These are phyloP conservation scores for Quercus tomentella DNA, from an alignment of 331 rosid species.

Conservation along the genomic window DNA sequence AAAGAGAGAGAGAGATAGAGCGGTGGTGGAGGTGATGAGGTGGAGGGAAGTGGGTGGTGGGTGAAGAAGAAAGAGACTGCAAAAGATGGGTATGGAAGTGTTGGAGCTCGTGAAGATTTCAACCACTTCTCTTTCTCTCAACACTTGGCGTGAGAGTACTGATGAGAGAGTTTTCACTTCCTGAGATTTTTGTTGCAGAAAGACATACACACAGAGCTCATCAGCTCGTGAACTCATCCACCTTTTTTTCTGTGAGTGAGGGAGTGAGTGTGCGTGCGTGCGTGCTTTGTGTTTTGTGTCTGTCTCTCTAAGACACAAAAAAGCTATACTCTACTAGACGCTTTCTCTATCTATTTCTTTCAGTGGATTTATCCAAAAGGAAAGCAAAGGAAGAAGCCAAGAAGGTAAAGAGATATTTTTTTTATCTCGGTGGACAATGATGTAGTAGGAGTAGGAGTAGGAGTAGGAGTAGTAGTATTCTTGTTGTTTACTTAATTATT, in stretches of 20 bases:
- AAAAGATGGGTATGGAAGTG: constrained; percentile 25
- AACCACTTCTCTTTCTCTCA: constrained; percentile 35
- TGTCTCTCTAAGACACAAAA: neutral
- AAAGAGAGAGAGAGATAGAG: constrained; percentile 20
- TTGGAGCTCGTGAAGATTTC: constrained; percentile 57
- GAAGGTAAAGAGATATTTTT: constrained; percentile 1
- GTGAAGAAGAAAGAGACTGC: constrained; percentile 46
- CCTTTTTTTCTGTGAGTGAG: neutral
- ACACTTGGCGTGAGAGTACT: too few relatives aligned
- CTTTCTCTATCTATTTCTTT: constrained; percentile 3
- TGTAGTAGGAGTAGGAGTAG: neutral
- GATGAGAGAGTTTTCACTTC: too few relatives aligned
- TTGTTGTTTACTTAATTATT: too few relatives aligned
- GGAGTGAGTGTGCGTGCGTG: neutral
- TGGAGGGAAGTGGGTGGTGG: constrained; percentile 29
- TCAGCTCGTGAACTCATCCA: constrained; percentile 37
- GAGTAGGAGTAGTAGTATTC: neutral
- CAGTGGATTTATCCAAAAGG: constrained; percentile 3
- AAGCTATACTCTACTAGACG: neutral
- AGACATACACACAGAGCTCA: constrained; percentile 16
- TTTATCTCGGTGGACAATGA: neutral
- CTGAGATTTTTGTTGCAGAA: constrained; percentile 9
- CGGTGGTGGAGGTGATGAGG: constrained; percentile 45
- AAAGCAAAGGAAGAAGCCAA: too few relatives aligned
- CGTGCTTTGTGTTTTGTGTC: neutral